These are phyloP conservation scores for Lentinula raphanica DNA, from an alignment of 768 basidiomycete species.

Conservation along the genomic window DNA sequence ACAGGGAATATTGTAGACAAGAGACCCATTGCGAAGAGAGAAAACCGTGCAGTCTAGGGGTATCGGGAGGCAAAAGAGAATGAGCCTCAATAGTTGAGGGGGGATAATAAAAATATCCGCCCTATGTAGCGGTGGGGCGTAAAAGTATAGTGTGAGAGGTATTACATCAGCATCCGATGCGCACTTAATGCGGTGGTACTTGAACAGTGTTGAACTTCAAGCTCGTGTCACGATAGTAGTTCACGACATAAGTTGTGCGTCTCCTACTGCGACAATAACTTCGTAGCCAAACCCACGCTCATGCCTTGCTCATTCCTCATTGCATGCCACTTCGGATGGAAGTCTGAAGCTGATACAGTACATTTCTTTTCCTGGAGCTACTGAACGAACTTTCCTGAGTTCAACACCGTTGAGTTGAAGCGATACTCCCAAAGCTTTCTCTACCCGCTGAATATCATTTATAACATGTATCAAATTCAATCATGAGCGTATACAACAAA, in stretches of 20 bases:
- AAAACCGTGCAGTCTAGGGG: conserved; percentile 25
- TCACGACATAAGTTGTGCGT: no score
- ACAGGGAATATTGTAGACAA: conserved; percentile 41
- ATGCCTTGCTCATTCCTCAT: conserved; percentile 1
- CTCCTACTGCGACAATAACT: neutral
- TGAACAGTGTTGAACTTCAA: neutral
- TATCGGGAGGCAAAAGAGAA: conserved; percentile 27
- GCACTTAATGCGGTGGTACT: conserved; percentile 23
- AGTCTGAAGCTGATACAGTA: conserved; percentile 90
- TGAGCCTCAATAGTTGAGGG: conserved; percentile 5
- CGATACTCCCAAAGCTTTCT: conserved; percentile 52
- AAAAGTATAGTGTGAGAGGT: neutral
- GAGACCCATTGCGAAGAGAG: conserved; percentile 27
- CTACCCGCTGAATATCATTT: conserved; percentile 55
- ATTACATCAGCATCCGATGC: neutral
- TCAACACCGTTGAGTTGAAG: conserved; percentile 45
- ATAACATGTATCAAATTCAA: conserved; percentile 6
- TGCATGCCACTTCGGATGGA: conserved; percentile 39
- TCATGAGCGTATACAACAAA: neutral
- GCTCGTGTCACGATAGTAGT: no score
- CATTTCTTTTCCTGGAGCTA: conserved; percentile 97
- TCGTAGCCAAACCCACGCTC: neutral
- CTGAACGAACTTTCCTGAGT: conserved; percentile 80
- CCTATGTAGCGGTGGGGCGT: neutral
- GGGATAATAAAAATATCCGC: neutral